Evolutionary conservation across 139 green algal genomes (phyloP).

Genomic region (Edaphochlamys debaryana): DNA sequence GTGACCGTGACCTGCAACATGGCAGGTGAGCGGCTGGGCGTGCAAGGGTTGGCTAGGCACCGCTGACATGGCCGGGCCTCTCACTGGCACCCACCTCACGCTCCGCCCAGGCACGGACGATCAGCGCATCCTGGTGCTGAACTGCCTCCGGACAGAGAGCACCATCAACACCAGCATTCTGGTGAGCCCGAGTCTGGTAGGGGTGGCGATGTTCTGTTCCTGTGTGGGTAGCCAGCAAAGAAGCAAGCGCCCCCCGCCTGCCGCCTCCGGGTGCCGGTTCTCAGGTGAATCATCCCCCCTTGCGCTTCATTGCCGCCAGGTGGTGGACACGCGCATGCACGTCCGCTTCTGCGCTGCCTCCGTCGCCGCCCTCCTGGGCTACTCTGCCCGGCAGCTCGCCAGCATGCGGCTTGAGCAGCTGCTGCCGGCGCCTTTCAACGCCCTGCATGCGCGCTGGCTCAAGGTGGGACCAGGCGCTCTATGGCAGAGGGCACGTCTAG

Average conservation of each 20-base stretch:
- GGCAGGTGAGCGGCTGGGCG: neutral
- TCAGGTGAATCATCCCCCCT: too few species aligned
- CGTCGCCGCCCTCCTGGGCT: constrained; percentile 39
- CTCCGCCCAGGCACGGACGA: constrained; percentile 36
- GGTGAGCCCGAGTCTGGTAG: constrained; percentile 23
- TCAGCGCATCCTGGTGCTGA: constrained; percentile 41
- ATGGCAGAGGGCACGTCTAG: too few species aligned
- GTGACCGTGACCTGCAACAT: neutral
- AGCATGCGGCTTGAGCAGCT: constrained; percentile 43
- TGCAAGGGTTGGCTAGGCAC: too few species aligned
- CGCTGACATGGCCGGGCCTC: too few species aligned
- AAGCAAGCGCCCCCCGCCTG: too few species aligned
- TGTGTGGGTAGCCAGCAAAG: too few species aligned
- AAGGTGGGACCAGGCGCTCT: constrained; percentile 17
- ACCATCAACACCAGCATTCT: constrained; percentile 40
- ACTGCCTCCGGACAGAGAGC: constrained; percentile 21
- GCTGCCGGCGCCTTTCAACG: constrained; percentile 50
- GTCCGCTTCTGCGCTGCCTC: too few species aligned
- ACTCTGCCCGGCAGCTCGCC: constrained; percentile 22
- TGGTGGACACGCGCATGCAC: neutral
- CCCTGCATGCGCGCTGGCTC: constrained; percentile 54
- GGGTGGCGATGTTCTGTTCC: constrained; percentile 20
- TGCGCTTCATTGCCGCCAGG: too few species aligned
- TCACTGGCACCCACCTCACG: too few species aligned
- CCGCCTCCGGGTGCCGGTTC: too few species aligned